These are phyloP conservation scores for Pythium scleroteichum DNA, from an alignment of 352 stramenopile species.

Conservation along the genomic window DNA sequence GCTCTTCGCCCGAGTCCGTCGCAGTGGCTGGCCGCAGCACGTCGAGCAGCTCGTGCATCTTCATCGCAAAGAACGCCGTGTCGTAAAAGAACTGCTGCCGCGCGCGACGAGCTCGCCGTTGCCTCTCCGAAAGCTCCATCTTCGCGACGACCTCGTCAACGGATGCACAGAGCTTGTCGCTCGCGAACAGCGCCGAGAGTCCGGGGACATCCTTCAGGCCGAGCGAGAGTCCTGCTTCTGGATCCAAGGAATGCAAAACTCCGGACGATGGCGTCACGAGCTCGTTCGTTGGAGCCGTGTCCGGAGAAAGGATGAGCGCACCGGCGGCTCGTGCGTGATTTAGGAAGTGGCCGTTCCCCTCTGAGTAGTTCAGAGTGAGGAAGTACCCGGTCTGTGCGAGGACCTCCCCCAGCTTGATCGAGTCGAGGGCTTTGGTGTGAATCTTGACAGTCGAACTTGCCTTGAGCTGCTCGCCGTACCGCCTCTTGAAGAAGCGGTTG, in stretches of 20 bases:
- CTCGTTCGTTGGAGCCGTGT: slow-evolving; percentile 57
- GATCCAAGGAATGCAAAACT: slow-evolving; percentile 35
- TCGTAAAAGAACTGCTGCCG: slow-evolving; percentile 62
- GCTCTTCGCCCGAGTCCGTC: no score
- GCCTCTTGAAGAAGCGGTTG: slow-evolving; percentile 15
- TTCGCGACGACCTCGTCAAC: slow-evolving; percentile 56
- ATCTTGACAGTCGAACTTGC: slow-evolving; percentile 28
- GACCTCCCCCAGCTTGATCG: slow-evolving; percentile 42
- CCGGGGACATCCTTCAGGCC: slow-evolving; percentile 42
- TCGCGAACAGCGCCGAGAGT: slow-evolving; percentile 34
- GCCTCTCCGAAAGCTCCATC: slow-evolving; percentile 31
- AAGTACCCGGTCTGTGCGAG: slow-evolving; percentile 48
- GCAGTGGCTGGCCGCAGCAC: background rate
- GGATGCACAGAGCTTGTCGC: slow-evolving; percentile 39
- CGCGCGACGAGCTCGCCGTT: slow-evolving; percentile 32
- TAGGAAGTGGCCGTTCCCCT: slow-evolving; percentile 62
- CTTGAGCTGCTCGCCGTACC: background rate
- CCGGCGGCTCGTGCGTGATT: slow-evolving; percentile 52
- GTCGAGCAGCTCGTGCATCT: slow-evolving; percentile 40
- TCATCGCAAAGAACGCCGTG: slow-evolving; percentile 55
- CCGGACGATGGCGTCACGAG: slow-evolving; percentile 41
- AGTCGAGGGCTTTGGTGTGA: slow-evolving; percentile 32
- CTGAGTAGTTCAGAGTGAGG: slow-evolving; percentile 48
- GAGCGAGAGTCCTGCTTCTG: slow-evolving; percentile 34
- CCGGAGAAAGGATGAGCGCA: slow-evolving; percentile 41